These are phyloP conservation scores for Brettanomyces bruxellensis DNA, from an alignment of 805 yeast species.

Conservation along the genomic window DNA sequence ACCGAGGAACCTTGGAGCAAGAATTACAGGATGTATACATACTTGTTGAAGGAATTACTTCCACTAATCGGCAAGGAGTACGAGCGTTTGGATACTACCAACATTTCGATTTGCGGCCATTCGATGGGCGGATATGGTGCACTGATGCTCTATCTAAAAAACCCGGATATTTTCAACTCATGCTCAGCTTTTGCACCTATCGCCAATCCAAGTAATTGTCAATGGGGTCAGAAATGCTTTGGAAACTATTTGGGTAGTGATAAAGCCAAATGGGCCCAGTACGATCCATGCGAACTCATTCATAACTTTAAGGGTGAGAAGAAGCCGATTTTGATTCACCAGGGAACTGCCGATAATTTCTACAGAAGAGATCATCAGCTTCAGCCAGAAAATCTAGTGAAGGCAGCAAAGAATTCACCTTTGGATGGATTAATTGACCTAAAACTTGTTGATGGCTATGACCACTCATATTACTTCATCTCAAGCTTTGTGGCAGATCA, in stretches of 20 bases:
- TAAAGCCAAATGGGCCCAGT: constrained; percentile 54
- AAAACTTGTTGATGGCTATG: constrained; percentile 69
- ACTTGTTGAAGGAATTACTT: constrained; percentile 69
- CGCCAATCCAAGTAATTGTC: constrained; percentile 62
- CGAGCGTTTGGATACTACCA: constrained; percentile 49
- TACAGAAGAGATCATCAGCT: constrained; percentile 44
- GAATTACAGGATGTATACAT: constrained; percentile 81
- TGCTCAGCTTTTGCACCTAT: constrained; percentile 92
- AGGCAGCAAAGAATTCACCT: constrained; percentile 46
- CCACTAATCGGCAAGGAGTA: constrained; percentile 34
- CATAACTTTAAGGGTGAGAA: constrained; percentile 42
- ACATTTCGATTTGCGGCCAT: constrained; percentile 82
- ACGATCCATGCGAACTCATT: constrained; percentile 80
- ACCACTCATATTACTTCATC: constrained; percentile 85
- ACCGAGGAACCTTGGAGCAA: constrained; percentile 59
- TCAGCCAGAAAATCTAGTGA: constrained; percentile 63
- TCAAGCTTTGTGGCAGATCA: constrained; percentile 75
- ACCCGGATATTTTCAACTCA: constrained; percentile 66
- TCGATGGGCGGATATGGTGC: constrained; percentile 99
- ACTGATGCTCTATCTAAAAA: constrained; percentile 50
- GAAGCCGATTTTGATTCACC: constrained; percentile 68
- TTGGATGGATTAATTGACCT: constrained; percentile 55
- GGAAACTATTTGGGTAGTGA: constrained; percentile 64
- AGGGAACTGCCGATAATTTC: constrained; percentile 75
- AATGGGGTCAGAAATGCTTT: constrained; percentile 88